Conservation (phyloP, 2,329 filamentous ascomycete genomes). For the Ophioceras dolichostomum region DNA sequence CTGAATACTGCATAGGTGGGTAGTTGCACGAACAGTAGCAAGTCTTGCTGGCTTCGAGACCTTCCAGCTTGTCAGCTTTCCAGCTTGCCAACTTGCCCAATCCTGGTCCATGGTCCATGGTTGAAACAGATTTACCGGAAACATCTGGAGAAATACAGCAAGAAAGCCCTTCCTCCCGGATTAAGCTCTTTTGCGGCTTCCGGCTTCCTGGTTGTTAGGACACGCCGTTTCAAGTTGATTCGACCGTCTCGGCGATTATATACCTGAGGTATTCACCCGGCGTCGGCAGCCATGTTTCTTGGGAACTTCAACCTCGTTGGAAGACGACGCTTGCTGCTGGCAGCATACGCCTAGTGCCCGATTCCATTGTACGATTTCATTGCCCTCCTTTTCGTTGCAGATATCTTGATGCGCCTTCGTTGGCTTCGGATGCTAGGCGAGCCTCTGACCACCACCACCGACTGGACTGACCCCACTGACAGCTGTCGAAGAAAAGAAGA, state of each 20-base stretch:
- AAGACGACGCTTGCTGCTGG: too few relatives aligned
- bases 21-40: too few relatives aligned
- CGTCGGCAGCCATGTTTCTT: not conserved
- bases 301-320: too few relatives aligned
- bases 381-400: too few relatives aligned
- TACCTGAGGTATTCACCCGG: not conserved
- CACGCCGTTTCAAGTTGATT: not conserved
- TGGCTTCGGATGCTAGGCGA: not conserved
- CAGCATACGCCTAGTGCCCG: not conserved
- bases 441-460: too few relatives aligned
- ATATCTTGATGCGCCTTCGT: not conserved
- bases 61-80: not conserved
- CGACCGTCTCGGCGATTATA: not conserved
- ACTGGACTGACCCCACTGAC: too few relatives aligned
- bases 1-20: not conserved
- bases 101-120: too few relatives aligned
- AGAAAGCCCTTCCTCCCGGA: not conserved
- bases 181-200: not conserved
- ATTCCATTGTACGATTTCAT: not conserved
- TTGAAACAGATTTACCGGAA: not conserved
- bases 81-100: not conserved
- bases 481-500: too few relatives aligned
- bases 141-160: not conserved
- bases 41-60: too few relatives aligned
- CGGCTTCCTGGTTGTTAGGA: not conserved